phyloP scores from a whole-genome alignment of 2,329 filamentous ascomycete species.

The Xylaria multiplex region DNA sequence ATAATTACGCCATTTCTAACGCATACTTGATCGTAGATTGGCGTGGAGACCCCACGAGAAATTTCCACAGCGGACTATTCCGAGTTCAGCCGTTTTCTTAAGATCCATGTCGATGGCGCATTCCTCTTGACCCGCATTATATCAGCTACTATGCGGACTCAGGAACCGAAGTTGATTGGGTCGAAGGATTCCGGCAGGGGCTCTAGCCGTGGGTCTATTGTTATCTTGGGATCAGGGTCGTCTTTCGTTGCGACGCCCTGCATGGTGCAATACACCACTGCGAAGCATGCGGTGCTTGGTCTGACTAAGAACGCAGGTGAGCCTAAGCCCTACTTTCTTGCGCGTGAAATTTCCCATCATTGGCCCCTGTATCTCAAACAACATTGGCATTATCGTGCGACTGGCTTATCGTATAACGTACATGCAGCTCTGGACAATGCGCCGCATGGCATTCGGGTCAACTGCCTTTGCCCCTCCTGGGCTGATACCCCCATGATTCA shows the following conservation, averaged over 20 bases:
- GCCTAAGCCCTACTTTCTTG: not conserved
- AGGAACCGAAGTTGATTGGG: slow-evolving; percentile 16
- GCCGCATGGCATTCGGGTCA: slow-evolving; percentile 46
- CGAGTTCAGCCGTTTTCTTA: slow-evolving; percentile 26
- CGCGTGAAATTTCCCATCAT: not conserved
- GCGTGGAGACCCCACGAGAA: slow-evolving; percentile 4
- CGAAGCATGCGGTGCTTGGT: slow-evolving; percentile 16
- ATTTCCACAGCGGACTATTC: not conserved
- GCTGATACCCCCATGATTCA: slow-evolving; percentile 48
- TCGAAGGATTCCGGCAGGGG: slow-evolving; percentile 1
- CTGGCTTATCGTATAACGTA: not conserved
- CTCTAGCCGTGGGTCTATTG: slow-evolving; percentile 27
- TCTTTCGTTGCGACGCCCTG: slow-evolving; percentile 16
- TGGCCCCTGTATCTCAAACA: not conserved
- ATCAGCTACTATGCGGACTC: slow-evolving; percentile 30
- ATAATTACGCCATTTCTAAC: not conserved
- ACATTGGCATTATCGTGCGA: not conserved
- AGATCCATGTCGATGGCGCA: slow-evolving; percentile 31
- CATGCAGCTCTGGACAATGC: slow-evolving; percentile 44
- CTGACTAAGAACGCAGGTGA: slow-evolving; percentile 24
- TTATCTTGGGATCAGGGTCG: slow-evolving; percentile 31
- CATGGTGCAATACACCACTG: slow-evolving; percentile 31
- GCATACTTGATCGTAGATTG: slow-evolving; percentile 7
- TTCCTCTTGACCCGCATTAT: slow-evolving; percentile 26
- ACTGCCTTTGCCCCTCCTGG: slow-evolving; percentile 49